A percentile compares a stretch with the other conserved stretches of the same genome.
Evolutionary conservation across 2,329 filamentous ascomycete genomes (phyloP).

Genomic region (Pseudogymnoascus sp.): DNA sequence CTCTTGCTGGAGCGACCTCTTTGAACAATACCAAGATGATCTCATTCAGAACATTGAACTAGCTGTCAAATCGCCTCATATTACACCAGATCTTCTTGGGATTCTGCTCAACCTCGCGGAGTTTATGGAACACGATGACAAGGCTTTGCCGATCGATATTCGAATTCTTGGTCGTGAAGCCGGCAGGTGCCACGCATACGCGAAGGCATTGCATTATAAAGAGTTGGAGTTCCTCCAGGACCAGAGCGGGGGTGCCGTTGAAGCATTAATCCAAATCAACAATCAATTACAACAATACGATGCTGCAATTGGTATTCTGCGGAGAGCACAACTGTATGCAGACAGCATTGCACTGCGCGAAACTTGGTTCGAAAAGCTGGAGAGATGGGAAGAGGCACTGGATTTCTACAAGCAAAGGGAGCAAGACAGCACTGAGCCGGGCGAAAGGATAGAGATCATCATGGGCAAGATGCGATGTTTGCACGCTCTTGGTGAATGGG

Average conservation of each 20-base stretch:
- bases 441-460: constrained; percentile 91
- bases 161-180: constrained; percentile 89
- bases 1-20: constrained; percentile 96
- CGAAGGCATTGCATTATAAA: constrained; percentile 97
- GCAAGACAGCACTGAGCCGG: constrained; percentile 59
- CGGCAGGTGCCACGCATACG: constrained; percentile 93
- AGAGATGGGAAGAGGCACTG: constrained; percentile 95
- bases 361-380: constrained; percentile 98
- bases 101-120: constrained; percentile 92
- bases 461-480: constrained; percentile 99
- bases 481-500: constrained; percentile 96
- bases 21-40: constrained; percentile 95
- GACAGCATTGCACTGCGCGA: constrained; percentile 91
- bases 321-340: constrained; percentile 90
- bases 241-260: constrained; percentile 89
- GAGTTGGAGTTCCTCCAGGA: constrained; percentile 97
- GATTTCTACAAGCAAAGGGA: constrained; percentile 87
- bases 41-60: constrained; percentile 92
- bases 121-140: constrained; percentile 99
- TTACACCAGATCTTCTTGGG: constrained; percentile 90
- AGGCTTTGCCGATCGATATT: constrained; percentile 95
- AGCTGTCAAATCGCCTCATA: constrained; percentile 89
- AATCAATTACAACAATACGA: constrained; percentile 98
- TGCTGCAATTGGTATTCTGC: constrained; percentile 92
- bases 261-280: constrained; percentile 98